phyloP scores from a whole-genome alignment of 1,284 basidiomycete species.

The Ganoderma leucocontextum region DNA sequence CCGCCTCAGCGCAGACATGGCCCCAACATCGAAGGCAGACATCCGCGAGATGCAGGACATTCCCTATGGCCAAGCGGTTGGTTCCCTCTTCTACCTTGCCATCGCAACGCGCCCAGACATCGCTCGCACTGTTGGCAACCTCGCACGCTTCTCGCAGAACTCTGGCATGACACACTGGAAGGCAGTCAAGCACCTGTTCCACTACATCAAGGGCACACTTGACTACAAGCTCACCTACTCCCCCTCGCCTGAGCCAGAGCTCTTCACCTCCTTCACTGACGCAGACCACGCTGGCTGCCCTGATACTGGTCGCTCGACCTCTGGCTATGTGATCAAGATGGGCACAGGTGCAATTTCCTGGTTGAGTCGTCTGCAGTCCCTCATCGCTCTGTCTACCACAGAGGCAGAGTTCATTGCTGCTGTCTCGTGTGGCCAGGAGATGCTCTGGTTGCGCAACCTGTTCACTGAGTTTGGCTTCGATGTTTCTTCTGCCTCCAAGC shows the following conservation, averaged over 20 bases:
- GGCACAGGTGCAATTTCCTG: slow-evolving; percentile 18
- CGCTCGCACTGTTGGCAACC: slow-evolving; percentile 16
- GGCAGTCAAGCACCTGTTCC: slow-evolving; percentile 31
- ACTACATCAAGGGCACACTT: slow-evolving; percentile 33
- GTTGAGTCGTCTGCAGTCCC: slow-evolving; percentile 17
- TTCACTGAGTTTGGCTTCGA: too few species aligned
- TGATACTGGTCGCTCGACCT: slow-evolving; percentile 8
- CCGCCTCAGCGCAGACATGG: not conserved
- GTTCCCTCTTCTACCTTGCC: slow-evolving; percentile 18
- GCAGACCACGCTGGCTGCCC: slow-evolving; percentile 16
- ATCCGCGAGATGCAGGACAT: slow-evolving; percentile 8
- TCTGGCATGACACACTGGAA: slow-evolving; percentile 33
- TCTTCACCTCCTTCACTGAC: not conserved
- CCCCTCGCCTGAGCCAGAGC: not conserved
- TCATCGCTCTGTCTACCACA: slow-evolving; percentile 10
- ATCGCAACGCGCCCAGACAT: slow-evolving; percentile 23
- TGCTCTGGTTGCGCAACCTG: too few species aligned
- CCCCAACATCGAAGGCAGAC: not conserved
- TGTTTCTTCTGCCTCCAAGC: too few species aligned
- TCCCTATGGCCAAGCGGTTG: slow-evolving; percentile 14
- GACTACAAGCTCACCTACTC: slow-evolving; percentile 5
- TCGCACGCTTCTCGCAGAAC: slow-evolving; percentile 17
- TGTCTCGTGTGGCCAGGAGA: too few species aligned
- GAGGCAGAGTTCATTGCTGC: slow-evolving; percentile 4
- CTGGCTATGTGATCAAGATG: slow-evolving; percentile 14